Evolutionary conservation across 176 grass and related monocot species (phyloP), one percentile per base, ranked within the genome.

Genomic region (Musa acuminata): DNA sequence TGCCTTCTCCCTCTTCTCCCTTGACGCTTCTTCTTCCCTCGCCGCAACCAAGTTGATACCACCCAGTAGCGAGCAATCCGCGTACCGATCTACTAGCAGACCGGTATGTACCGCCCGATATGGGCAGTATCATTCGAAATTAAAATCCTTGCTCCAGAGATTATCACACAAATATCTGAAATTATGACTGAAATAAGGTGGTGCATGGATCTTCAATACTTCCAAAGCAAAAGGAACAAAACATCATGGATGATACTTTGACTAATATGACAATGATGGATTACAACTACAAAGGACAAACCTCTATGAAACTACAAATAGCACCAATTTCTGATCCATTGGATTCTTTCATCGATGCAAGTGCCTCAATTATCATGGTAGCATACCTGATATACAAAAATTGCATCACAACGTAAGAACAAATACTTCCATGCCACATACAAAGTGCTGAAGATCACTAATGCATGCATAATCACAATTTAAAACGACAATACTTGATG

Each of bases 291-390:
- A 43, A 43, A 43, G 35, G 3, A 43, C 70, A 78, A 62, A 99
- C 95, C 86, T 99, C 90, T 80, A 89, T 84, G 69, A 85, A 87
- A 65, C 66, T 63, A 73, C 9, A 80, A 75, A 99, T 94, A 75
- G 84, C 75, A 67, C 48, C 51, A 79, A 91, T 60, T 20, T 89
- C 88, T 78, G 84, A 83, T 77, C 95, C 95, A 79, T 89, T 87
- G 71, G 91, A 88, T 53, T 99, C 90, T 51, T 91, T 86, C 71
- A 99, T 71, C 68, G 82, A 82, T 21, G 27, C 72, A 64, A 99
- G 84, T 71, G 88, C 95, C 85, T 99, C 91, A 2, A 99, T 57
- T 79, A 99, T 87, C 79, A 94, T 84, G 20, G 83, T 64, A 87
- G 81, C 77, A 19, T 92, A 96, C 85, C 93, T 90, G 78, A 80